These are phyloP conservation scores for Asterophora parasitica DNA, from an alignment of 768 basidiomycete genomes.

Conservation along the genomic window DNA sequence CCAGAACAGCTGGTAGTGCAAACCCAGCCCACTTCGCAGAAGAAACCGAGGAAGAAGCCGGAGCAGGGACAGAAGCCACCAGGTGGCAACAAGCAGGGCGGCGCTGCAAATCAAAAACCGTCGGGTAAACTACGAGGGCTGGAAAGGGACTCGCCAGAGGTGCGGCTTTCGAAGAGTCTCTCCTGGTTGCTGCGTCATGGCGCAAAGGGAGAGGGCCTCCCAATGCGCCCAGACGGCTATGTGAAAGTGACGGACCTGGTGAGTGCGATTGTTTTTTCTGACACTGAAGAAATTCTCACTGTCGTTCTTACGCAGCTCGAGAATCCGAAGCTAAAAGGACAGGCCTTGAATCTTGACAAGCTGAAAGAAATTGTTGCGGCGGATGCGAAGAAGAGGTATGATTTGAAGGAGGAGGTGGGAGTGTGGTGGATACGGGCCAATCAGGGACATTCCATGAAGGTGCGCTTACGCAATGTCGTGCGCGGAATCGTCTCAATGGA, in stretches of 20 bases:
- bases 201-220: constrained; percentile 67
- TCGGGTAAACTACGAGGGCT: constrained; percentile 52
- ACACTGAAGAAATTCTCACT: not conserved
- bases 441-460: constrained; percentile 86
- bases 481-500: not conserved
- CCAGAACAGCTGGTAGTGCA: not conserved
- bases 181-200: constrained; percentile 93
- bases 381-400: constrained; percentile 66
- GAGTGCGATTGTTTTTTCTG: constrained; percentile 33
- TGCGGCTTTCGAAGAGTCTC: constrained; percentile 78
- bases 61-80: constrained; percentile 9
- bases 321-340: constrained; percentile 57
- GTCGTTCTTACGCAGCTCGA: constrained; percentile 45
- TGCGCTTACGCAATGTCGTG: constrained; percentile 21
- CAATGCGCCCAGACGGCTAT: constrained; percentile 82
- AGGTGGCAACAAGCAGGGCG: constrained; percentile 7
- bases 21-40: not conserved
- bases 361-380: constrained; percentile 61
- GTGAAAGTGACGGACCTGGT: constrained; percentile 81
- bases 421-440: constrained; percentile 89
- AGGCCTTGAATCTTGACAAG: constrained; percentile 43
- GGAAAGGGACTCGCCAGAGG: constrained; percentile 59
- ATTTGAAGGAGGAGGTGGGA: constrained; percentile 49
- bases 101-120: constrained; percentile 7
- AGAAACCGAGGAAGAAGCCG: constrained; percentile 5